Evolutionary conservation across 441 rosid genomes (phyloP), one percentile per base, ranked within the genome.

Genomic region (Adansonia grandidieri): DNA sequence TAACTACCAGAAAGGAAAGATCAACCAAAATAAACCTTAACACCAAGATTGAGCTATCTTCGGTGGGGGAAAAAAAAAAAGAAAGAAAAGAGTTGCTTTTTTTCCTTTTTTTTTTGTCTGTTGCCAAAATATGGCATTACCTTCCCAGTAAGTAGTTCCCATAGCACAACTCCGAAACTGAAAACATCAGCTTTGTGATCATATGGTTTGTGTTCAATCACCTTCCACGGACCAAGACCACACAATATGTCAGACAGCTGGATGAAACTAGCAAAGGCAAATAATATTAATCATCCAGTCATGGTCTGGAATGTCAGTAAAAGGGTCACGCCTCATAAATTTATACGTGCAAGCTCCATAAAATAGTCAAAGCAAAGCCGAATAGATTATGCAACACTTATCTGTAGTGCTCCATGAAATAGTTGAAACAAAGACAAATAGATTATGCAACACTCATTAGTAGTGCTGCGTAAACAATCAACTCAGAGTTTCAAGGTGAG

Each of bases 111-210:
- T 58, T 32, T 4, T 37, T 6, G 50, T 50, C 42, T 37, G 42
- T 37, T 28, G 32, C 32, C 40, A 73, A 73, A 44, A 78, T 24
- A 66, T 40, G 44, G 80, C 70, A 40, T 82, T 81, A 90, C 96
- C 92, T 91, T 85, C 77, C 94, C 94, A 0, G 91, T 89, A 66
- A 90, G 91, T 81, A 91, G 77, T 86, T 91, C 96, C 96, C 96
- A 91, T 9, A 91, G 84, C 80, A 91, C 85, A 58, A 91, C 60
- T 67, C 91, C 87, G 51, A 89, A 91, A 84, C 96, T 91, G 86
- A 89, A 90, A 80, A 91, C 85, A 80, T 90, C 96, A 11, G 88
- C 94, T 85, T 86, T 91, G 77, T 84, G 91, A 87, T 87, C 84
- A 62, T 91, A 90, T 24, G 89, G 89, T 79, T 82, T 87, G 76